phyloP scores from a whole-genome alignment of 176 grass and related monocot species.

The Juncus inflexus region DNA sequence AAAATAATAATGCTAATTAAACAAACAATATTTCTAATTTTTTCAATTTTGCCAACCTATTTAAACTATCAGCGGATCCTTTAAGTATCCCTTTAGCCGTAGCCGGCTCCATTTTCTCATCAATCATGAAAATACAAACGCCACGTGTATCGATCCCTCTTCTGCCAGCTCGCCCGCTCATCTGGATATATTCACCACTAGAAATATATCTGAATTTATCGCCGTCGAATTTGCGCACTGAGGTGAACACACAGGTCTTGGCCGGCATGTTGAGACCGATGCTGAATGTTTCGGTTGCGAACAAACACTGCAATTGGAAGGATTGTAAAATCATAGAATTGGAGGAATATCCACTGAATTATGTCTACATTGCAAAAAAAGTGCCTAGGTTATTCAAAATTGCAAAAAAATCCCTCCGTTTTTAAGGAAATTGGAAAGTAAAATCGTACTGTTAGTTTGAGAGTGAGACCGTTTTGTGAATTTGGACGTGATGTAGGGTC shows the following conservation, averaged over 20 bases:
- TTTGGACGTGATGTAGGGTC: too few relatives aligned
- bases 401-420: not conserved
- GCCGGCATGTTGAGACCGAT: constrained; percentile 99
- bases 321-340: constrained; percentile 2
- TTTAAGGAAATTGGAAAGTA: too few relatives aligned
- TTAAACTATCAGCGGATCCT: constrained; percentile 96
- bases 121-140: constrained; percentile 95
- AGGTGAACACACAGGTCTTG: constrained; percentile 97
- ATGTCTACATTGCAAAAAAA: not conserved
- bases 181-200: constrained; percentile 96
- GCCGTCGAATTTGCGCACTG: constrained; percentile 89
- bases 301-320: constrained; percentile 66
- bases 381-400: not conserved
- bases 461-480: too few relatives aligned
- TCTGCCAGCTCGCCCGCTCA: constrained; percentile 94
- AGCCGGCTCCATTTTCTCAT: constrained; percentile 93
- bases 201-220: constrained; percentile 93
- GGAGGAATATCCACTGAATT: not conserved
- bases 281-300: constrained; percentile 99
- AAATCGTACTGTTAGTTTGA: too few relatives aligned
- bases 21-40: too few relatives aligned
- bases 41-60: constrained; percentile 37
- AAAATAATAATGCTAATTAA: too few relatives aligned
- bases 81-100: constrained; percentile 95
- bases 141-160: constrained; percentile 89